Evolutionary conservation across 192 early-diverging fungal species (phyloP).

Genomic region (Backusella australiensis): DNA sequence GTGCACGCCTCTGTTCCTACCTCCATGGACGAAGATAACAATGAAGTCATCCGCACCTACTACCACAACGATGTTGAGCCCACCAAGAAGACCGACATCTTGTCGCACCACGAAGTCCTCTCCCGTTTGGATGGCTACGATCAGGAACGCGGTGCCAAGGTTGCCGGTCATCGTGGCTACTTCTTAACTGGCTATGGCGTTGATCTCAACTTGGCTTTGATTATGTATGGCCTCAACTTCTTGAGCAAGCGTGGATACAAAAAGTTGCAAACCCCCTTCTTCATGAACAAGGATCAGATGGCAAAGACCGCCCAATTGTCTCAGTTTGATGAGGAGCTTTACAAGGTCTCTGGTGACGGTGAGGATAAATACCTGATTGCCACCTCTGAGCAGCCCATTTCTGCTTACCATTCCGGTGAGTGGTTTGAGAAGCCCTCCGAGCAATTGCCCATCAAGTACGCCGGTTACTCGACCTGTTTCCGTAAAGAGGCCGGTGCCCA

Average conservation of each 20-base stretch:
- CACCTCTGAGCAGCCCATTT: constrained; percentile 98
- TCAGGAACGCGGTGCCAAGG: constrained; percentile 84
- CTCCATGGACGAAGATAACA: constrained; percentile 84
- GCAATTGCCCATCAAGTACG: constrained; percentile 92
- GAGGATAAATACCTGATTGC: constrained; percentile 98
- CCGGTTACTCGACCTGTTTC: constrained; percentile 98
- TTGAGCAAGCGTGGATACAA: constrained; percentile 77
- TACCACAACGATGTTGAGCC: constrained; percentile 58
- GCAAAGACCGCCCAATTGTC: constrained; percentile 97
- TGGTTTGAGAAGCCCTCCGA: constrained; percentile 91
- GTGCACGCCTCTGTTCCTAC: constrained; percentile 90
- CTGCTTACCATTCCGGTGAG: constrained; percentile 92
- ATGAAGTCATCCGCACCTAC: constrained; percentile 61
- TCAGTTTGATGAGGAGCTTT: constrained; percentile 98
- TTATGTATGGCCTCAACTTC: constrained; percentile 95
- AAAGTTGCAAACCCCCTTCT: constrained; percentile 97
- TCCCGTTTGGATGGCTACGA: constrained; percentile 89
- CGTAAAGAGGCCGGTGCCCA: constrained; percentile 98
- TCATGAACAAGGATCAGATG: constrained; percentile 97
- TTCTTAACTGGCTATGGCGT: constrained; percentile 95
- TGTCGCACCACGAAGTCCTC: constrained; percentile 94
- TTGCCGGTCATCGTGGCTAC: constrained; percentile 99
- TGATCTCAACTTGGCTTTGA: constrained; percentile 93
- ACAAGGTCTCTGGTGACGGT: constrained; percentile 82
- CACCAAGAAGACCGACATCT: constrained; percentile 56